These are phyloP conservation scores for Singerocomus rubriflavus DNA, from an alignment of 1,284 basidiomycete species.

Conservation along the genomic window DNA sequence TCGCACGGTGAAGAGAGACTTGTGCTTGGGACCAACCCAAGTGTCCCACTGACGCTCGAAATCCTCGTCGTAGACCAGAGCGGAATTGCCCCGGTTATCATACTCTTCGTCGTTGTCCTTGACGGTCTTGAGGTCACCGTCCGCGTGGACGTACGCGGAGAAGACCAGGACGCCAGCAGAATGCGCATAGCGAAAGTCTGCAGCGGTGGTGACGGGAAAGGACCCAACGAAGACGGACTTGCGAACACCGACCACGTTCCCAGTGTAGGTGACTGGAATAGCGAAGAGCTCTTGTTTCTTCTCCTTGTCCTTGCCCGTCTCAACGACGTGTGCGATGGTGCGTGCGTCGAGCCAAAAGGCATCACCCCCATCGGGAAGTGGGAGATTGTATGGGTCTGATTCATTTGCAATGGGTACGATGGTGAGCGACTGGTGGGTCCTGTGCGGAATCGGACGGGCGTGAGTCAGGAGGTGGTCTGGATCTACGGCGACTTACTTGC, in stretches of 20 bases:
- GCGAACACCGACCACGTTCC: conserved; percentile 32
- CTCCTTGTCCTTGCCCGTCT: conserved; percentile 44
- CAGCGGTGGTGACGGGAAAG: conserved; percentile 62
- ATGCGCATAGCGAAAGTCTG: conserved; percentile 66
- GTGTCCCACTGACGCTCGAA: conserved; percentile 89
- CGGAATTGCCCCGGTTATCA: conserved; percentile 69
- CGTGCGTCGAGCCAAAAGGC: conserved; percentile 72
- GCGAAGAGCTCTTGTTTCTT: conserved; percentile 56
- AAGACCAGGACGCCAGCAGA: conserved; percentile 61
- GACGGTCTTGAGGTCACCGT: conserved; percentile 67
- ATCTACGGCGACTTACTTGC: conserved; percentile 52
- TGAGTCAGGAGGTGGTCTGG: background rate
- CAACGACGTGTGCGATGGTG: conserved; percentile 66
- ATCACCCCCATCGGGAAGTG: conserved; percentile 62
- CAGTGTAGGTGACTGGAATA: conserved; percentile 45
- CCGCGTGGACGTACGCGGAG: conserved; percentile 73
- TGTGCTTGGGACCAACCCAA: conserved; percentile 73
- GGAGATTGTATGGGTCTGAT: conserved; percentile 47
- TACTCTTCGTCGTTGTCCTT: conserved; percentile 67
- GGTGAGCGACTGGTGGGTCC: conserved; percentile 68
- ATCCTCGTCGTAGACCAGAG: conserved; percentile 74
- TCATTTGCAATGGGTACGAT: conserved; percentile 54
- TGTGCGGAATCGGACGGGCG: conserved; percentile 27
- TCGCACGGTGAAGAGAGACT: conserved; percentile 64
- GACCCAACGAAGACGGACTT: conserved; percentile 46